Percentiles rank a stretch among this genome's conserved stretches.
These are phyloP conservation scores for Strobilomyces echinocephalus DNA, from an alignment of 768 basidiomycete genomes.

Conservation along the genomic window DNA sequence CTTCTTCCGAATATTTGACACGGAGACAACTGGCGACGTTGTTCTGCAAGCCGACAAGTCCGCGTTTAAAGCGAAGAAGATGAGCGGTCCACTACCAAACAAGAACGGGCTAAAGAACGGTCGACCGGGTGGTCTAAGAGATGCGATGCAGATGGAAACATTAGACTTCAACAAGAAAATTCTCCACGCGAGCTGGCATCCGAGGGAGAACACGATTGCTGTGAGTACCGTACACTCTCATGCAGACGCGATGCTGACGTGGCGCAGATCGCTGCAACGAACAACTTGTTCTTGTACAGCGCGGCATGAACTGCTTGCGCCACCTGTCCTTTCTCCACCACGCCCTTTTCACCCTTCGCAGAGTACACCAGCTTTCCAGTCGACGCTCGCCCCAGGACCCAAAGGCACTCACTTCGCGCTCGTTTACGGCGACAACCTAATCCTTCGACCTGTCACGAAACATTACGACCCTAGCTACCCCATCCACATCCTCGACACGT, in stretches of 20 bases:
- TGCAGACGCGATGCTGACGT: slow-evolving; percentile 5
- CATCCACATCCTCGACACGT: slow-evolving; percentile 15
- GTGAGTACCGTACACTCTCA: slow-evolving; percentile 44
- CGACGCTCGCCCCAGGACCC: slow-evolving; percentile 12
- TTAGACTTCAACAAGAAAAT: slow-evolving; percentile 98
- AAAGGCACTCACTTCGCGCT: slow-evolving; percentile 14
- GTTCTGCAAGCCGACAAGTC: slow-evolving; percentile 98
- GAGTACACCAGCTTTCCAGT: slow-evolving; percentile 12
- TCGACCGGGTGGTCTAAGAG: slow-evolving; percentile 63
- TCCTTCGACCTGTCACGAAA: slow-evolving; percentile 22
- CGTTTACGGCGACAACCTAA: slow-evolving; percentile 27
- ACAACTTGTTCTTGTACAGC: slow-evolving; percentile 33
- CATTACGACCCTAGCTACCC: slow-evolving; percentile 16
- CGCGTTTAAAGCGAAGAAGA: slow-evolving; percentile 99
- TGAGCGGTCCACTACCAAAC: slow-evolving; percentile 77
- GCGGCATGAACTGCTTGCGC: slow-evolving; percentile 34
- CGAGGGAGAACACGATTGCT: slow-evolving; percentile 95
- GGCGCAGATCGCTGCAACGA: slow-evolving; percentile 83
- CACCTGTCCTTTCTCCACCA: not conserved
- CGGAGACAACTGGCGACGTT: slow-evolving; percentile 80
- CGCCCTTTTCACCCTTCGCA: slow-evolving; percentile 2
- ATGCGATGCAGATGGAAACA: slow-evolving; percentile 82
- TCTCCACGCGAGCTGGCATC: slow-evolving; percentile 95
- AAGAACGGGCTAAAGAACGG: slow-evolving; percentile 75
- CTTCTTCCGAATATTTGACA: slow-evolving; percentile 99